These are phyloP conservation scores for Arxiozyma telluris DNA, from an alignment of 1,139 yeast species.

Conservation along the genomic window DNA sequence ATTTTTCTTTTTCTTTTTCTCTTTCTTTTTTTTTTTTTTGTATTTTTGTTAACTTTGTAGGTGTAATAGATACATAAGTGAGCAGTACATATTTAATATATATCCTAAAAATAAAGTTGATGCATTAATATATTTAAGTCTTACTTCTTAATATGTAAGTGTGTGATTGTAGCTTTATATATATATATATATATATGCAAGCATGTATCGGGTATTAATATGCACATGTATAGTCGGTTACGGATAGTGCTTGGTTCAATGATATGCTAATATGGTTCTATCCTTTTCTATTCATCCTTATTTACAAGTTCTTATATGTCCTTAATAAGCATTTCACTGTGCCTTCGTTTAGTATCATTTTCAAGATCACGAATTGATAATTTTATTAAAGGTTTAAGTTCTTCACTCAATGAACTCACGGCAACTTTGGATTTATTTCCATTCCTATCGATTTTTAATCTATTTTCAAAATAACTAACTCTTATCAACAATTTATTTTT, in stretches of 20 bases:
- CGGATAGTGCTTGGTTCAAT: neutral
- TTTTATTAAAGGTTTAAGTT: neutral
- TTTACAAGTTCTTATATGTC: neutral
- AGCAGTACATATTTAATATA: too few species aligned
- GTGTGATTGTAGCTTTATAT: too few species aligned
- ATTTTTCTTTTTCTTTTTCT: too few species aligned
- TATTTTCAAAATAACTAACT: constrained; percentile 11
- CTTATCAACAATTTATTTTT: constrained; percentile 12
- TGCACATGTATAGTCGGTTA: neutral
- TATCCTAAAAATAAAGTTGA: too few species aligned
- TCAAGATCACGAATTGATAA: neutral
- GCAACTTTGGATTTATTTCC: neutral
- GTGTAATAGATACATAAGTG: too few species aligned
- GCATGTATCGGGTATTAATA: neutral
- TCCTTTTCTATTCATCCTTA: too few species aligned
- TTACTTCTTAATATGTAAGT: too few species aligned
- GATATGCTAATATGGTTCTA: neutral
- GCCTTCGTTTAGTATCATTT: neutral
- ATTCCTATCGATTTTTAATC: neutral
- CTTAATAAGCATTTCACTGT: neutral
- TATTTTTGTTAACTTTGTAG: too few species aligned
- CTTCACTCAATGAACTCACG: neutral
- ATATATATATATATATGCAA: too few species aligned
- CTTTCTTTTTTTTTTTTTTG: too few species aligned
- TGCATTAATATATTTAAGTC: too few species aligned